These are phyloP conservation scores for Fusarium sp. DNA, from an alignment of 2,329 filamentous ascomycete species.

Conservation along the genomic window DNA sequence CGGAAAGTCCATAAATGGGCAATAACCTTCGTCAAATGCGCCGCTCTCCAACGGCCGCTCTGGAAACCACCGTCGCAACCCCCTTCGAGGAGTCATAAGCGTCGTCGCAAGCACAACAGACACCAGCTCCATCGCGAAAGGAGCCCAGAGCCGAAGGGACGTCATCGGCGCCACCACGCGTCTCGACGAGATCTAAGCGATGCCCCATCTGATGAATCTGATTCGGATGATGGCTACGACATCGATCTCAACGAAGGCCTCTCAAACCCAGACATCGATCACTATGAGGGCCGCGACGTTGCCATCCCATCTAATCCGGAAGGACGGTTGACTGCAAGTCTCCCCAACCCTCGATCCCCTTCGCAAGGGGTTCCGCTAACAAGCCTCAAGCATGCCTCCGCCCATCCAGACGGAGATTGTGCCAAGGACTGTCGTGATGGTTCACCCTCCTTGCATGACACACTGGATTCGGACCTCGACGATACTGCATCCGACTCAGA, in stretches of 20 bases:
- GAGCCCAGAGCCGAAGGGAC: no score
- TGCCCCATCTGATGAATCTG: neutral
- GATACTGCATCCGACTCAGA: neutral
- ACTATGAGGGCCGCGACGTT: neutral
- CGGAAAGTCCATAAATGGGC: no score
- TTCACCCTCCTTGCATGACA: neutral
- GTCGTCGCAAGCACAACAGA: no score
- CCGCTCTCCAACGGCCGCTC: no score
- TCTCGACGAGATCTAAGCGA: no score
- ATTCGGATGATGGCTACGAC: neutral
- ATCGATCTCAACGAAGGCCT: neutral
- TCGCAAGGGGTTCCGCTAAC: neutral
- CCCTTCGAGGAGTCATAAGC: no score
- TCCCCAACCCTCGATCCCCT: neutral
- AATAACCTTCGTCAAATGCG: no score
- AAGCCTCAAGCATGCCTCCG: neutral
- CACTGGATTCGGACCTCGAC: neutral
- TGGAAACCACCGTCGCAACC: no score
- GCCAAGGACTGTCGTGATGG: neutral
- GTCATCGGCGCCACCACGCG: no score
- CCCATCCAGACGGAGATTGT: neutral
- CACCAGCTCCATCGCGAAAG: no score
- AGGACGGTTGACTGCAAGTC: neutral
- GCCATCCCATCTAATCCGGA: neutral
- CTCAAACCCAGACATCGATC: neutral